These are phyloP conservation scores for Neurospora africana DNA, from an alignment of 495 filamentous ascomycete species.

Conservation along the genomic window DNA sequence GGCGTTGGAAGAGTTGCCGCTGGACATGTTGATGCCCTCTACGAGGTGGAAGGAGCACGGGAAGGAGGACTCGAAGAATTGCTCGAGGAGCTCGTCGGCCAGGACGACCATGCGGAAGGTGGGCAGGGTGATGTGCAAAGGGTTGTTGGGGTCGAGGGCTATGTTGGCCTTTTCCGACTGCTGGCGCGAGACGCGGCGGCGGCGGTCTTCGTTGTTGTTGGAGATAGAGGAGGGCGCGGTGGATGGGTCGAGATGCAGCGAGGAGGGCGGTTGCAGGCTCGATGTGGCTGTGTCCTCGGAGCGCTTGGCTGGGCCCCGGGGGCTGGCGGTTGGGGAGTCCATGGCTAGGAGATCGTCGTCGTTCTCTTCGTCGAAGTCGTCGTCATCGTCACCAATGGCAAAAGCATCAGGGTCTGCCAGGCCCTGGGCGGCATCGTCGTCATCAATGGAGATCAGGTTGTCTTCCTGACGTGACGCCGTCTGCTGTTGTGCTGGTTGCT, in stretches of 20 bases:
- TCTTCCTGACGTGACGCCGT: slow-evolving; percentile 16
- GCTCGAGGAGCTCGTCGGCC: slow-evolving; percentile 87
- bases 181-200: slow-evolving; percentile 40
- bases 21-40: slow-evolving; percentile 29
- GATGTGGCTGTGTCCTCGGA: slow-evolving; percentile 7
- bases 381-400: slow-evolving; percentile 68
- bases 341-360: slow-evolving; percentile 58
- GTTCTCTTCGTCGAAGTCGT: slow-evolving; percentile 50
- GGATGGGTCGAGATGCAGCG: slow-evolving; percentile 13
- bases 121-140: slow-evolving; percentile 89
- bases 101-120: slow-evolving; percentile 98
- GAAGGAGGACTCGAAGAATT: slow-evolving; percentile 83
- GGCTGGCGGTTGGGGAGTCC: slow-evolving; percentile 29
- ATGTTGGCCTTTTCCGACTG: slow-evolving; percentile 62
- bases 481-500: background rate
- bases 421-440: slow-evolving; percentile 15
- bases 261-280: slow-evolving; percentile 7
- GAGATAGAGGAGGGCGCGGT: slow-evolving; percentile 4
- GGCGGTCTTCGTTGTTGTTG: slow-evolving; percentile 4
- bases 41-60: slow-evolving; percentile 52
- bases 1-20: slow-evolving; percentile 17
- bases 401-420: slow-evolving; percentile 48
- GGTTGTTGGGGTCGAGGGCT: slow-evolving; percentile 83
- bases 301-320: slow-evolving; percentile 26
- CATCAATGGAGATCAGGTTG: slow-evolving; percentile 3